phyloP scores from a whole-genome alignment of 768 basidiomycete species.

The Saitozyma podzolica region DNA sequence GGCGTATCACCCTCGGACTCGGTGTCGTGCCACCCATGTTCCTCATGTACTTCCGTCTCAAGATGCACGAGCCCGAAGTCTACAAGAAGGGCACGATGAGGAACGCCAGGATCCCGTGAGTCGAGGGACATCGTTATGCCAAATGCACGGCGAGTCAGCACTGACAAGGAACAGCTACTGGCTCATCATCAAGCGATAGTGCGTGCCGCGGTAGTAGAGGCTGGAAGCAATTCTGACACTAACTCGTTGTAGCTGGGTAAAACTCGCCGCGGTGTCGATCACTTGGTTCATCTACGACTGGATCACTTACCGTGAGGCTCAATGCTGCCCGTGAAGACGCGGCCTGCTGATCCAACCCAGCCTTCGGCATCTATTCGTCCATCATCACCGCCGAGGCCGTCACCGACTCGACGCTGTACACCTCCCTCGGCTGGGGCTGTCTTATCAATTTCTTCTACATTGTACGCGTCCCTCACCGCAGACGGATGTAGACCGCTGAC shows the following conservation, averaged over 20 bases:
- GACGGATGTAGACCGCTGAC: background rate
- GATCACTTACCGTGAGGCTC: constrained; percentile 34
- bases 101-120: constrained; percentile 65
- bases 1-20: constrained; percentile 82
- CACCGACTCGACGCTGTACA: constrained; percentile 57
- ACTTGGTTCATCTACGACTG: constrained; percentile 62
- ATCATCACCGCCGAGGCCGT: constrained; percentile 68
- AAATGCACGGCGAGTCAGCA: background rate
- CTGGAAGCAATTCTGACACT: background rate
- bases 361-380: constrained; percentile 76
- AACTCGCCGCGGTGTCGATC: constrained; percentile 70
- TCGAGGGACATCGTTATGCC: background rate
- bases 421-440: constrained; percentile 79
- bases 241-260: constrained; percentile 57
- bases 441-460: constrained; percentile 74
- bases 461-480: constrained; percentile 14
- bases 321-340: background rate
- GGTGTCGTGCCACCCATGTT: constrained; percentile 76
- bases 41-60: constrained; percentile 83
- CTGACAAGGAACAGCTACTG: constrained; percentile 49
- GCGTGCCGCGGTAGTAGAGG: background rate
- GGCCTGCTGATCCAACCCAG: constrained; percentile 4
- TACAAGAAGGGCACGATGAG: constrained; percentile 81
- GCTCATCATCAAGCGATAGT: constrained; percentile 74
- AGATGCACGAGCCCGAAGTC: constrained; percentile 71